Conservation (phyloP, 345 rosid genomes). For the Sapria himalayana region DNA sequence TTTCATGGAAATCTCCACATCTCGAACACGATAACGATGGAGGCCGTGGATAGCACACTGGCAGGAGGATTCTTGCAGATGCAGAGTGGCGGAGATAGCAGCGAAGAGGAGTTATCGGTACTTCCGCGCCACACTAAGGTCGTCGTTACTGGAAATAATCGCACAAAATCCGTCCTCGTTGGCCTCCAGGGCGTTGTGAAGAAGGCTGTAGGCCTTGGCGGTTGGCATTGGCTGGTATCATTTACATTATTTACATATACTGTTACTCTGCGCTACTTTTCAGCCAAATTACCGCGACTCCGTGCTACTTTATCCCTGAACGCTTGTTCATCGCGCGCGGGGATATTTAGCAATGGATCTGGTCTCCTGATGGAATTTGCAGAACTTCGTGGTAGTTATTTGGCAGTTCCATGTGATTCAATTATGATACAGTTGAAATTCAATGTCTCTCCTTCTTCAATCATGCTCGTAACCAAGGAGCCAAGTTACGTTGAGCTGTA, state of each 20-base stretch:
- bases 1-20: too few species aligned
- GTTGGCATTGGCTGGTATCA: constrained; percentile 95
- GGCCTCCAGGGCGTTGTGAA: constrained; percentile 92
- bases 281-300: neutral
- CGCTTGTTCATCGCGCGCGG: constrained; percentile 22
- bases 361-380: constrained; percentile 6
- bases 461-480: neutral
- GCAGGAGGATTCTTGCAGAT: constrained; percentile 48
- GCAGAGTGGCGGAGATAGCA: constrained; percentile 63
- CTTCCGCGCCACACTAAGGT: constrained; percentile 93
- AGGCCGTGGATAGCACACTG: constrained; percentile 44
- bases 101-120: constrained; percentile 83
- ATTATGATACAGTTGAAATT: neutral
- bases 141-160: constrained; percentile 83
- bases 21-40: constrained; percentile 28
- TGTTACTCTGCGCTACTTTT: neutral
- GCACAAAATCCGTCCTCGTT: constrained; percentile 92
- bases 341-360: constrained; percentile 23
- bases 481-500: neutral
- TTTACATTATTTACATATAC: neutral
- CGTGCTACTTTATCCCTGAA: constrained; percentile 3
- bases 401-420: neutral
- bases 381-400: constrained; percentile 5
- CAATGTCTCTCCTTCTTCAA: neutral
- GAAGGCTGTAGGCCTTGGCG: constrained; percentile 92